A percentile compares a stretch with the other conserved stretches of the same genome.
Conservation (phyloP, 495 filamentous ascomycete species). For the Elasticomyces elasticus region DNA sequence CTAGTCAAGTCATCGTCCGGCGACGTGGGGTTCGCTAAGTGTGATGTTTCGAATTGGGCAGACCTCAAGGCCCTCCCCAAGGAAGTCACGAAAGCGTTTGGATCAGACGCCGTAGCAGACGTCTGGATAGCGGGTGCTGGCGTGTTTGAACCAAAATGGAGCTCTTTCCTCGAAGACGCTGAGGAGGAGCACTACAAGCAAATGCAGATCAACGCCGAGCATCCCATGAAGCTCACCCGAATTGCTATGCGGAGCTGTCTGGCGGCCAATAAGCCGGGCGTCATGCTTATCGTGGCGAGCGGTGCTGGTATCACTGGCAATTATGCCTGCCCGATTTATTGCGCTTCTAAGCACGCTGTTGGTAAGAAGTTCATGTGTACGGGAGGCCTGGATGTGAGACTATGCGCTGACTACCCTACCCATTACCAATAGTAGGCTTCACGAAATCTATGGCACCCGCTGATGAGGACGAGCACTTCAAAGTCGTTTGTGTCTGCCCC, state of each 20-base stretch:
- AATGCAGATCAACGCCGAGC: conserved; percentile 15
- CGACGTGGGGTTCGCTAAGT: conserved; percentile 25
- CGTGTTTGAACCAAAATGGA: conserved; percentile 15
- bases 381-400: no score
- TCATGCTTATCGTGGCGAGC: conserved; percentile 23
- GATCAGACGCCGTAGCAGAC: conserved; percentile 27
- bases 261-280: conserved; percentile 26
- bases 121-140: conserved; percentile 14
- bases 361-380: no score
- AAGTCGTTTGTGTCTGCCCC: conserved; percentile 28
- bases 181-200: conserved; percentile 11
- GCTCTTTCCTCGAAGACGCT: conserved; percentile 9
- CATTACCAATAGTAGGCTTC: conserved; percentile 34
- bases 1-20: conserved; percentile 25
- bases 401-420: no score
- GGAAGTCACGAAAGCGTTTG: conserved; percentile 43
- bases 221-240: conserved; percentile 33
- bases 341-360: conserved; percentile 32
- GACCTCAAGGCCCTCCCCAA: conserved; percentile 50
- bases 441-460: conserved; percentile 27
- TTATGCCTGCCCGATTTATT: conserved; percentile 28
- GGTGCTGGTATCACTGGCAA: conserved; percentile 24
- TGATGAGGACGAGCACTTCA: conserved; percentile 28
- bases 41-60: conserved; percentile 31
- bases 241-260: conserved; percentile 32